A percentile compares a stretch with the other conserved stretches of the same genome.
Evolutionary conservation across 2,329 filamentous ascomycete species (phyloP).

Genomic region (Cercospora nicotianae): DNA sequence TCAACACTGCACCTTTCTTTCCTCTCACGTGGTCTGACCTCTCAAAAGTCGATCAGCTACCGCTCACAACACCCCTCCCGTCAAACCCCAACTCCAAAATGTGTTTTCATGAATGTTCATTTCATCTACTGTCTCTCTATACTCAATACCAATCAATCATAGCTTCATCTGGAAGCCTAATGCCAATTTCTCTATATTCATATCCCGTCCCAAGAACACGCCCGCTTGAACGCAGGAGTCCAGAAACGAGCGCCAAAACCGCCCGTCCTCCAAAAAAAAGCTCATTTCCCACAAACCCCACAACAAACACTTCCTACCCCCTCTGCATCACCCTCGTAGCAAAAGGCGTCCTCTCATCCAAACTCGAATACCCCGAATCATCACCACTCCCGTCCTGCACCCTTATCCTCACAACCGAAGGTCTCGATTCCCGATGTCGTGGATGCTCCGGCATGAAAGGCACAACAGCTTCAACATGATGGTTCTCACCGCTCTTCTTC

Average conservation of each 20-base stretch:
- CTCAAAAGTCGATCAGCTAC: too few species aligned
- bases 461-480: conserved; percentile 30
- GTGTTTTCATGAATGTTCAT: not conserved
- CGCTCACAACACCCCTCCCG: too few species aligned
- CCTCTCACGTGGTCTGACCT: too few species aligned
- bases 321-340: conserved; percentile 10
- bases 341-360: conserved; percentile 30
- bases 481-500: conserved; percentile 40
- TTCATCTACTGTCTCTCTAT: not conserved
- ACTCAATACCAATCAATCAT: not conserved
- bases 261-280: not conserved
- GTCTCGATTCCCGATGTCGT: conserved; percentile 18
- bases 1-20: too few species aligned
- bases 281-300: not conserved
- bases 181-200: not conserved
- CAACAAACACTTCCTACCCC: not conserved
- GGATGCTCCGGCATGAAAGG: conserved; percentile 33
- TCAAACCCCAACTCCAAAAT: too few species aligned
- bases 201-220: not conserved
- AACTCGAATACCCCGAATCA: conserved; percentile 28
- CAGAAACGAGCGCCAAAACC: not conserved
- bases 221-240: not conserved
- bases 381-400: conserved; percentile 21
- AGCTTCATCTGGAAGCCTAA: not conserved
- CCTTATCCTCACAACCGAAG: conserved; percentile 32